These are phyloP conservation scores for Penicillium sp. DNA, from an alignment of 2,329 filamentous ascomycete genomes.

Conservation along the genomic window DNA sequence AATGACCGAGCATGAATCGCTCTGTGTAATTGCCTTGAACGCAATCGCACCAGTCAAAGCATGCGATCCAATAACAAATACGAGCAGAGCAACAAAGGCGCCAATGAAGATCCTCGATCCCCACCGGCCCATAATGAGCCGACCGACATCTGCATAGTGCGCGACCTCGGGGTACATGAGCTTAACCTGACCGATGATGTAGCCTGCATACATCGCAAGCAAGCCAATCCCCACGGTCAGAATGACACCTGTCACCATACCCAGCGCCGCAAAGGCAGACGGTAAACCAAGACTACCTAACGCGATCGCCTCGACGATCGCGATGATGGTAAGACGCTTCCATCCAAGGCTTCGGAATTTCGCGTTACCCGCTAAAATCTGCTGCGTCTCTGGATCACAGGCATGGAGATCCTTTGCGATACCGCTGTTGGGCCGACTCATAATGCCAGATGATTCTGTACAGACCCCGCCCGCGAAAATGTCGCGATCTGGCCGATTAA, in stretches of 20 bases:
- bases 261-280: slow-evolving; percentile 43
- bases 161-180: slow-evolving; percentile 12
- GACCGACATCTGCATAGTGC: slow-evolving; percentile 15
- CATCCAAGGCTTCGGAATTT: slow-evolving; percentile 8
- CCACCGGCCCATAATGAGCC: slow-evolving; percentile 6
- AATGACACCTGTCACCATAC: slow-evolving; percentile 47
- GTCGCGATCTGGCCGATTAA: neutral
- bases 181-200: slow-evolving; percentile 13
- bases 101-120: slow-evolving; percentile 14
- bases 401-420: neutral
- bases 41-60: slow-evolving; percentile 16
- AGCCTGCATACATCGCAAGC: slow-evolving; percentile 36
- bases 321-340: slow-evolving; percentile 8
- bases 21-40: slow-evolving; percentile 11
- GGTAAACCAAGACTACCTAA: slow-evolving; percentile 7
- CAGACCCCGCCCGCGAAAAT: neutral
- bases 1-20: slow-evolving; percentile 10
- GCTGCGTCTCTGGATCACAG: neutral
- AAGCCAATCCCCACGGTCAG: slow-evolving; percentile 38
- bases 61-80: slow-evolving; percentile 14
- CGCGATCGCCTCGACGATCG: slow-evolving; percentile 12
- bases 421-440: neutral
- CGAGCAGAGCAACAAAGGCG: slow-evolving; percentile 8
- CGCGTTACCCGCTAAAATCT: neutral
- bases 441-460: neutral